A percentile compares a stretch with the other conserved stretches of the same genome.
These are phyloP conservation scores for Colletotrichum sp. DNA, from an alignment of 2,329 filamentous ascomycete species.

Conservation along the genomic window DNA sequence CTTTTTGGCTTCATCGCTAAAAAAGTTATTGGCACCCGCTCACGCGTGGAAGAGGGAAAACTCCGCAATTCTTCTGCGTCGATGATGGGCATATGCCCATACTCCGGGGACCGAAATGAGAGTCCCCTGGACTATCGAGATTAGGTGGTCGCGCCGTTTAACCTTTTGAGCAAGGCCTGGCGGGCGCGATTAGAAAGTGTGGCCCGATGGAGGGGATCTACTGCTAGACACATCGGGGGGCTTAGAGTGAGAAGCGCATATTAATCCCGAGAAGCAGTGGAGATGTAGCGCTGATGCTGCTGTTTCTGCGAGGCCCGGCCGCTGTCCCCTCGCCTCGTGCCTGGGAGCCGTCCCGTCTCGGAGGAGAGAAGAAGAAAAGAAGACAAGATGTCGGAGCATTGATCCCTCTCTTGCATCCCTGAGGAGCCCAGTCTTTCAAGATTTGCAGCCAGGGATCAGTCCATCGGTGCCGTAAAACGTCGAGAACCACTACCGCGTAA, in stretches of 20 bases:
- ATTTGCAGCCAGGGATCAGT: not conserved
- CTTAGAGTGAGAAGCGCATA: not conserved
- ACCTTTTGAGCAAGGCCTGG: not conserved
- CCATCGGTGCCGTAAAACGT: not conserved
- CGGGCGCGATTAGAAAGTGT: not conserved
- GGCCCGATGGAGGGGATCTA: constrained; percentile 3
- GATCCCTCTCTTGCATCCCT: not conserved
- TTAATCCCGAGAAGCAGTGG: constrained; percentile 16
- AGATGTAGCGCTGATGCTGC: not conserved
- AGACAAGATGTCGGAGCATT: not conserved
- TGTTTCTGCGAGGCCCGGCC: not conserved
- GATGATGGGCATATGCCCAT: not conserved
- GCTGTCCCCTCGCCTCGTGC: not conserved
- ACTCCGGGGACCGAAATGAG: constrained; percentile 7
- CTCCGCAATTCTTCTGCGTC: not conserved
- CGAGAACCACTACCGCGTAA: not conserved
- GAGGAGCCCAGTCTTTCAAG: not conserved
- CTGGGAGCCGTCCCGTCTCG: not conserved
- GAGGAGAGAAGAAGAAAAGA: not conserved
- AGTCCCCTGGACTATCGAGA: constrained; percentile 18
- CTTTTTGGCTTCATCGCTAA: not conserved
- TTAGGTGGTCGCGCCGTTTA: constrained; percentile 13
- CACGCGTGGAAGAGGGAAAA: not conserved
- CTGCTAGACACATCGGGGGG: constrained; percentile 1
- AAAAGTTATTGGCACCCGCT: not conserved